Base-by-base conservation (phyloP, 441 rosid genomes). In the Mallotus repandus region DNA sequence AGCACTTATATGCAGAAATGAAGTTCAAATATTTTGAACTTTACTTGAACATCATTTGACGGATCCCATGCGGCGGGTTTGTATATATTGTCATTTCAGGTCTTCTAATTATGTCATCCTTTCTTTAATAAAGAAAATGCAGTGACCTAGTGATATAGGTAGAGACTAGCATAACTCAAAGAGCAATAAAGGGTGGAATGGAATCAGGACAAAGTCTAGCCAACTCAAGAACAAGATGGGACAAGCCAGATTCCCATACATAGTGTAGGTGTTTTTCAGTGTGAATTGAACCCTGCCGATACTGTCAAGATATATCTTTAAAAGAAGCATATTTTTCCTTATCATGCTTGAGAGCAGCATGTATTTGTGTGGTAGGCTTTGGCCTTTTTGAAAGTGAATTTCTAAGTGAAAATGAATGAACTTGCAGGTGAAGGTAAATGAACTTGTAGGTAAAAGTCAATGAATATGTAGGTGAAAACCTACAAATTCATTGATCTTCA, bases 121-220 rank as follows among this genome's bases (percentile, higher is more conserved):
- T 54, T 65, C 22, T 22, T 25, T 43, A 15, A 15, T 15, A 52
- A 66, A 38, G 43, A 48, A 65, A 13, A n/a, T 64, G 68, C 14
- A 21, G 14, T 64, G 68, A 45, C 5, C 4, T 12, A 59, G 38
- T 14, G 22, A 49, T 48, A 45, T 12, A 21, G 53, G 16, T 59
- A 13, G 22, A 49, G 56, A 22, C 56, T 4, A 49, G 69, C 48
- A 66, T 50, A 66, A n/a, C 18, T 14, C 16, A n/a, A n/a, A 12
- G 56, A 13, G 43, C n/a, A 21, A 12, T 48, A 66, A 11, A 3
- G 19, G 56, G n/a, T n/a, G n/a, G n/a, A n/a, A n/a, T n/a, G n/a
- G 85, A 63, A 80, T 96, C 96, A 71, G 99, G 99, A 32, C 89
- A 90, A 53, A 93, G 91, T 73, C 89, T 84, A 80, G 98, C 99